Evolutionary conservation across 2,329 filamentous ascomycete genomes (phyloP).

Genomic region (Aspergillus neoniger): DNA sequence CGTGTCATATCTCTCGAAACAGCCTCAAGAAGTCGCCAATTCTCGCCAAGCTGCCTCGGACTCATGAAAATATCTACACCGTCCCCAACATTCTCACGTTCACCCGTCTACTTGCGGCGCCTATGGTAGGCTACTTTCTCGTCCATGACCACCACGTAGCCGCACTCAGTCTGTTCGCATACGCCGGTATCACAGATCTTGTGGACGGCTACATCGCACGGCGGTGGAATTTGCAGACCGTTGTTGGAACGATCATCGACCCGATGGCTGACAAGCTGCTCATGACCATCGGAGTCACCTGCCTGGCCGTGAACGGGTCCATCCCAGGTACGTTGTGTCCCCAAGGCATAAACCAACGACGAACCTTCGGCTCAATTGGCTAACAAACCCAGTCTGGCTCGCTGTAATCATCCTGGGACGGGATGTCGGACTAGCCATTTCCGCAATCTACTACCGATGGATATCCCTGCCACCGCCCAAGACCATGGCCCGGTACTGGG

Average conservation of each 20-base stretch:
- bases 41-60: slow-evolving; percentile 35
- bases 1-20: slow-evolving; percentile 19
- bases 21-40: slow-evolving; percentile 34
- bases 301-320: slow-evolving; percentile 77
- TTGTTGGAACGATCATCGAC: slow-evolving; percentile 91
- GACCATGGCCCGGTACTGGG: slow-evolving; percentile 91
- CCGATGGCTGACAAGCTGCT: slow-evolving; percentile 96
- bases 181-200: slow-evolving; percentile 87
- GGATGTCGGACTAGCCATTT: slow-evolving; percentile 77
- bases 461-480: slow-evolving; percentile 92
- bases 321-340: slow-evolving; percentile 65
- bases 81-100: slow-evolving; percentile 92
- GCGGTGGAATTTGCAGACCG: slow-evolving; percentile 82
- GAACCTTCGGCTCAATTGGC: not conserved
- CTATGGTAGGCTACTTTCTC: slow-evolving; percentile 84
- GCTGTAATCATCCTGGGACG: slow-evolving; percentile 88
- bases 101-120: slow-evolving; percentile 78
- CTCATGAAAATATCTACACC: slow-evolving; percentile 91
- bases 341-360: not conserved
- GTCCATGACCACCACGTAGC: slow-evolving; percentile 76
- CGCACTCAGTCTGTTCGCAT: slow-evolving; percentile 84
- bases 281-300: slow-evolving; percentile 90
- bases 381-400: slow-evolving; percentile 67
- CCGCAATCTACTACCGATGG: slow-evolving; percentile 94
- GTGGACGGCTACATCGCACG: slow-evolving; percentile 94